Conservation (phyloP, 2,329 filamentous ascomycete genomes). For the Colletotrichum neosansevieriae region DNA sequence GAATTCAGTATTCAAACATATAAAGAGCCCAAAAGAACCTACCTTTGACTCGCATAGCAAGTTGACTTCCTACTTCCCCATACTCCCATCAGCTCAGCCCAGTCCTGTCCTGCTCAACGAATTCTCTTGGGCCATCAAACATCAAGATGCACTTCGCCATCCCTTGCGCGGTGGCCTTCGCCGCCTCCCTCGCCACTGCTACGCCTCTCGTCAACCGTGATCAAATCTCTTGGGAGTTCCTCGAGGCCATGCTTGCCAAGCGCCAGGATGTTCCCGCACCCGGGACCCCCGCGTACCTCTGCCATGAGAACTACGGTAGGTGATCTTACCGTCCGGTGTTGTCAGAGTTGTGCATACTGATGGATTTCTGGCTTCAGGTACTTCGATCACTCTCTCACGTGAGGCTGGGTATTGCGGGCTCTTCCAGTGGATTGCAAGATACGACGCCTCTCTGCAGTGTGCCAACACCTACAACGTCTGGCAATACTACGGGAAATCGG, state of each 20-base stretch:
- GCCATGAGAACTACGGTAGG: conserved; percentile 64
- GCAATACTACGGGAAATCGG: conserved; percentile 55
- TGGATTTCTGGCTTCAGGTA: conserved; percentile 38
- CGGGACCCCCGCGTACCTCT: conserved; percentile 52
- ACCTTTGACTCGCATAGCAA: no score
- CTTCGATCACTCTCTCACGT: conserved; percentile 50
- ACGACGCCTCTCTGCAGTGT: conserved; percentile 58
- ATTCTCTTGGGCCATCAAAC: neutral
- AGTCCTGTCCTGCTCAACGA: no score
- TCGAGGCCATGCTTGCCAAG: conserved; percentile 50
- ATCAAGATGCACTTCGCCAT: conserved; percentile 48
- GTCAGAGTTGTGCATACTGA: neutral
- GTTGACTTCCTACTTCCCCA: no score
- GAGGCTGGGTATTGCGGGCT: conserved; percentile 51
- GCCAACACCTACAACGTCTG: conserved; percentile 58
- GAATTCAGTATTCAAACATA: neutral
- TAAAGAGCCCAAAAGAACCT: neutral
- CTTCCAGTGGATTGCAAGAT: conserved; percentile 37
- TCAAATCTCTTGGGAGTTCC: conserved; percentile 45
- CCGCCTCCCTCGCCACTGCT: conserved; percentile 45
- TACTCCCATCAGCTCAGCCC: no score
- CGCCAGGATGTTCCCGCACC: conserved; percentile 54
- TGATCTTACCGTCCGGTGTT: neutral
- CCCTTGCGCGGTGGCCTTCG: conserved; percentile 45
- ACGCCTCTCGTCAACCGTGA: conserved; percentile 31